A percentile compares a stretch with the other conserved stretches of the same genome.
These are phyloP conservation scores for Magnaporthiopsis poae DNA, from an alignment of 2,329 filamentous ascomycete species.

Conservation along the genomic window DNA sequence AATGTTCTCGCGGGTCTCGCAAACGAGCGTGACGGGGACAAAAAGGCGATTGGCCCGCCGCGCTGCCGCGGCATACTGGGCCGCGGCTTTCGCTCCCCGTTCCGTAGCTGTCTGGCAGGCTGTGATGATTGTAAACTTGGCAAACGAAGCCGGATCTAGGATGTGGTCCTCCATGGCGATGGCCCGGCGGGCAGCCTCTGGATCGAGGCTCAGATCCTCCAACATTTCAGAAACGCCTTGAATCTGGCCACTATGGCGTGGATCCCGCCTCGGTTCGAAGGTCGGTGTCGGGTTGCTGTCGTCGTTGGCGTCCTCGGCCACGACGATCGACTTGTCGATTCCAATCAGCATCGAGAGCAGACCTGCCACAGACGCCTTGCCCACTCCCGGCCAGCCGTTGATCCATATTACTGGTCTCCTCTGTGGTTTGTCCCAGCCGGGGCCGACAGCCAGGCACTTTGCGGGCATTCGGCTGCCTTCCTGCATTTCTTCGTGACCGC, in stretches of 20 bases:
- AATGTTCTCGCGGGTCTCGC: constrained; percentile 16
- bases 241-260: constrained; percentile 7
- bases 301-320: constrained; percentile 14
- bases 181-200: neutral
- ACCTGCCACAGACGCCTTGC: constrained; percentile 24
- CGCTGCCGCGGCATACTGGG: constrained; percentile 18
- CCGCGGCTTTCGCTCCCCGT: constrained; percentile 15
- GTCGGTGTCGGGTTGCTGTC: neutral
- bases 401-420: constrained; percentile 21
- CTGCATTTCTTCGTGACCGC: neutral
- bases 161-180: constrained; percentile 6
- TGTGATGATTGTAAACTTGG: constrained; percentile 17
- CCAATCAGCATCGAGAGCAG: constrained; percentile 22
- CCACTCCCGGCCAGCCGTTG: constrained; percentile 25
- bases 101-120: constrained; percentile 19
- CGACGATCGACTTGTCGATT: constrained; percentile 20
- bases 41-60: constrained; percentile 18
- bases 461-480: neutral
- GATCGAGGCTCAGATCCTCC: neutral
- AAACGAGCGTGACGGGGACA: constrained; percentile 19
- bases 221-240: neutral
- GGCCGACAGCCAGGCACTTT: neutral
- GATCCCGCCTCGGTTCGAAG: constrained; percentile 5
- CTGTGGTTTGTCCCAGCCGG: constrained; percentile 3
- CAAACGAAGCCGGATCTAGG: constrained; percentile 15